Base-by-base conservation (phyloP, 176 grass and related monocot species). In the Oropetium thomaeum region DNA sequence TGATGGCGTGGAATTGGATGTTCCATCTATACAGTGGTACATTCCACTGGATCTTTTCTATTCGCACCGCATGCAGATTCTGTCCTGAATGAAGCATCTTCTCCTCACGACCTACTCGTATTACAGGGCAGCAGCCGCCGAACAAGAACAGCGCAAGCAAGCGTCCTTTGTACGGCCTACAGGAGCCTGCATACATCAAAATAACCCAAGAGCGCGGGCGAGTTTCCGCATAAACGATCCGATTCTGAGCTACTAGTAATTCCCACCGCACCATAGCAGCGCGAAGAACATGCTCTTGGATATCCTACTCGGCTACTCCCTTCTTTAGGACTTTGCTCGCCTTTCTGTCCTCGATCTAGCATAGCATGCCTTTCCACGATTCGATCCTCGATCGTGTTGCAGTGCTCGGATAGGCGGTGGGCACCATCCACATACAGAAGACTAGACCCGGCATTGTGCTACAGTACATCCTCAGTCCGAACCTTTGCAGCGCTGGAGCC, bases 31-130 rank as follows among this genome's bases (percentile, higher is more conserved):
- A 8, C 39, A 67, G 67, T 74, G 71, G 82, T 31, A 89, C 82
- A 82, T 82, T 85, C 87, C 19, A 23, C 54, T 37, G 87, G 78
- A 89, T 82, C 67, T 85, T 73, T 67, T 51, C 42, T 73, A 45
- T 69, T 73, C 8, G 9, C 5, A 5, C 25, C n/a, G 66, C 59
- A 67, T 44, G 58, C 1, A 28, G 60, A 54, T 57, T 10, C 59
- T 74, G 71, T 85, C 14, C 14, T 63, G 67, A 42, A 13, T 39
- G 41, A 26, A 75, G 60, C 48, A 37, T n/a, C n/a, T n/a, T n/a
- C n/a, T n/a, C n/a, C n/a, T n/a, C n/a, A n/a, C n/a, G n/a, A n/a
- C n/a, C n/a, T n/a, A n/a, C n/a, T n/a, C n/a, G n/a, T n/a, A n/a
- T n/a, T n/a, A n/a, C n/a, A n/a, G n/a, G n/a, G n/a, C n/a, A n/a